These are phyloP conservation scores for Dichotomocladium elegans DNA, from an alignment of 371 early-diverging fungal species.

Conservation along the genomic window DNA sequence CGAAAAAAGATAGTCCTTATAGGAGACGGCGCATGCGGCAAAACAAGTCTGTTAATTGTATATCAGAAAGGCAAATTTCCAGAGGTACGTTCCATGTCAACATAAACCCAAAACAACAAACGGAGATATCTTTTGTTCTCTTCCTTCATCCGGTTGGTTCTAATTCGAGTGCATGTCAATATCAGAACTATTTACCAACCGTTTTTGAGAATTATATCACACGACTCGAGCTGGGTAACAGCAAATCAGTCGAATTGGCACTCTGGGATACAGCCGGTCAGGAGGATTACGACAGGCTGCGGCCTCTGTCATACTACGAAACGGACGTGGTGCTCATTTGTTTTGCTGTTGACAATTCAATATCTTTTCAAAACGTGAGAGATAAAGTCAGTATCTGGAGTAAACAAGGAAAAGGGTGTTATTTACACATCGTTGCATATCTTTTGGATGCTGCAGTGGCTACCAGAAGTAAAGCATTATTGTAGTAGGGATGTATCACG, in stretches of 20 bases:
- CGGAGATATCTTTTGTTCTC: too few species aligned
- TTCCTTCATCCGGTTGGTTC: too few species aligned
- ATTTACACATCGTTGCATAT: neutral
- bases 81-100: conserved; percentile 1
- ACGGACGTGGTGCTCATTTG: conserved; percentile 89
- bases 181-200: conserved; percentile 69
- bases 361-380: conserved; percentile 78
- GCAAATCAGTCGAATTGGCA: conserved; percentile 76
- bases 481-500: conserved; percentile 57
- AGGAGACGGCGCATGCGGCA: conserved; percentile 40
- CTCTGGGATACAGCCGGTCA: conserved; percentile 94
- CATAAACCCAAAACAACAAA: too few species aligned
- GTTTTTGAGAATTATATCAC: conserved; percentile 88
- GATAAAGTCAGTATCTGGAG: conserved; percentile 56
- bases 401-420: neutral
- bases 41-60: conserved; percentile 35
- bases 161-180: too few species aligned
- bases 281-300: conserved; percentile 82
- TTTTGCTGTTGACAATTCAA: conserved; percentile 73
- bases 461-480: conserved; percentile 61
- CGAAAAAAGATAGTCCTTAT: conserved; percentile 37
- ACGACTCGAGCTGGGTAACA: conserved; percentile 66
- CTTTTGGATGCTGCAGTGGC: conserved; percentile 34
- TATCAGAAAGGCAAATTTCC: conserved; percentile 31
- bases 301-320: conserved; percentile 83